These are phyloP conservation scores for Scedosporium aurantiacum DNA, from an alignment of 2,329 filamentous ascomycete genomes.

Conservation along the genomic window DNA sequence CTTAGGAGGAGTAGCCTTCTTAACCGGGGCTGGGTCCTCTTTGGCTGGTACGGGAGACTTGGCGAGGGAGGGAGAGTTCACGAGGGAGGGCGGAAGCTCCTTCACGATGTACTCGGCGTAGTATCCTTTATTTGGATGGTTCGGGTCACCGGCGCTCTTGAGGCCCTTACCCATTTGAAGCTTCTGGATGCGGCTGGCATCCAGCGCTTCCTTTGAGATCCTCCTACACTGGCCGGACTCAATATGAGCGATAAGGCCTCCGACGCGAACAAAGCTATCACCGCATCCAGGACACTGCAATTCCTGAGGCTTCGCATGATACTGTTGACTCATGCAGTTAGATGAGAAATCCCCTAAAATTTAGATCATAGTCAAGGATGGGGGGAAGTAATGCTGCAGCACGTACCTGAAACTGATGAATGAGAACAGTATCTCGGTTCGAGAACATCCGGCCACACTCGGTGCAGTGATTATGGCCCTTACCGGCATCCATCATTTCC, in stretches of 20 bases:
- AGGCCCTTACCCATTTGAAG: slow-evolving; percentile 22
- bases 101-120: slow-evolving; percentile 12
- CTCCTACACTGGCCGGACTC: slow-evolving; percentile 27
- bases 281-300: slow-evolving; percentile 21
- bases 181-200: slow-evolving; percentile 24
- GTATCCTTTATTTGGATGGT: slow-evolving; percentile 3
- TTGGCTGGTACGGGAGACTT: no score
- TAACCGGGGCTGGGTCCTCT: no score
- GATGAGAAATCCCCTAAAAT: no score
- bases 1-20: no score
- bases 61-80: no score
- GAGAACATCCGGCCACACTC: slow-evolving; percentile 19
- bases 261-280: slow-evolving; percentile 24
- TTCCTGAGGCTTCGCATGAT: slow-evolving; percentile 9
- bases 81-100: neutral
- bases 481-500: neutral
- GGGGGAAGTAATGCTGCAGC: neutral
- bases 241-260: slow-evolving; percentile 32
- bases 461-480: slow-evolving; percentile 16
- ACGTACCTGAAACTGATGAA: slow-evolving; percentile 26
- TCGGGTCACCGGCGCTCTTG: slow-evolving; percentile 4
- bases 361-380: neutral
- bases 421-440: slow-evolving; percentile 14
- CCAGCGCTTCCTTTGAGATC: slow-evolving; percentile 23
- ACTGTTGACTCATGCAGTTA: neutral